These are phyloP conservation scores for Syncephalastrum racemosum DNA, from an alignment of 371 early-diverging fungal species.

Conservation along the genomic window DNA sequence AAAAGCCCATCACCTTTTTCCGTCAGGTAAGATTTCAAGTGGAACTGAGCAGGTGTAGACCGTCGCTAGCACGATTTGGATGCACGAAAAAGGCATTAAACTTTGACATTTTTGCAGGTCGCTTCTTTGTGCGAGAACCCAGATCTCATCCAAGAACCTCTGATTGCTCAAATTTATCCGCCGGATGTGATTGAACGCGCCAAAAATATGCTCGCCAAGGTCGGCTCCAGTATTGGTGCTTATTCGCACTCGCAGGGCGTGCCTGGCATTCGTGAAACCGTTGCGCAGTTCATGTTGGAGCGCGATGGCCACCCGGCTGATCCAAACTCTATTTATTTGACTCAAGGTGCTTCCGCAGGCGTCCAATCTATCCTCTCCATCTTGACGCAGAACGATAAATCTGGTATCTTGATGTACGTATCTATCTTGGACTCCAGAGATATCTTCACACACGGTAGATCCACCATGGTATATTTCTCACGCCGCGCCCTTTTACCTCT, in stretches of 20 bases:
- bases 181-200: constrained; percentile 89
- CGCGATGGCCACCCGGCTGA: constrained; percentile 88
- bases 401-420: constrained; percentile 87
- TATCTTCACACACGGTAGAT: no score
- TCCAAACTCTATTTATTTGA: constrained; percentile 87
- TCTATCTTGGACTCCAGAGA: not conserved
- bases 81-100: constrained; percentile 50
- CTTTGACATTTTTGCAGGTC: constrained; percentile 15
- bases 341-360: constrained; percentile 87
- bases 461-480: not conserved
- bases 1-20: constrained; percentile 95
- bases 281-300: constrained; percentile 82
- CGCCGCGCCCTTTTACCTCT: not conserved
- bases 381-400: constrained; percentile 71
- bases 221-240: constrained; percentile 83
- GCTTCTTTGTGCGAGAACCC: constrained; percentile 69
- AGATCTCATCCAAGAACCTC: constrained; percentile 64
- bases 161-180: constrained; percentile 69
- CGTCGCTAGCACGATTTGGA: constrained; percentile 28
- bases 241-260: constrained; percentile 96
- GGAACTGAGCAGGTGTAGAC: not conserved
- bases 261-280: constrained; percentile 76
- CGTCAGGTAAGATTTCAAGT: constrained; percentile 74
- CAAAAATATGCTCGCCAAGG: constrained; percentile 56
- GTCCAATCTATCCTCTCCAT: constrained; percentile 87